A percentile compares a stretch with the other conserved stretches of the same genome.
phyloP scores from a whole-genome alignment of 257 asterid genomes.

The Primulina huaijiensis region DNA sequence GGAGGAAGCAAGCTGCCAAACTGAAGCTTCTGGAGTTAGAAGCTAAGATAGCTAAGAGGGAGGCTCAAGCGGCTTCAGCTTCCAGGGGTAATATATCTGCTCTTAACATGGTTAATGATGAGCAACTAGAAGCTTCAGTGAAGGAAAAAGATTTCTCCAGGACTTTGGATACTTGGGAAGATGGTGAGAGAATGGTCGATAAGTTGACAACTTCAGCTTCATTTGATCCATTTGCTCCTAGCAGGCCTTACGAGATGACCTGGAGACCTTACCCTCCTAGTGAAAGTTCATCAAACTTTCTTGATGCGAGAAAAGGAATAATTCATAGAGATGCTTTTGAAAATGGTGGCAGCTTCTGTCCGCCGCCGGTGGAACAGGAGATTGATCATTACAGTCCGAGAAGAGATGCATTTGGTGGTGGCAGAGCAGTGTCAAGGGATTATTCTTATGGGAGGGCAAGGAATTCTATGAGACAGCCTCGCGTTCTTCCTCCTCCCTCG shows the following conservation, averaged over 20 bases:
- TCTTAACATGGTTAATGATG: constrained; percentile 38
- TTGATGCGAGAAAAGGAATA: constrained; percentile 57
- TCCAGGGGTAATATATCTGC: constrained; percentile 36
- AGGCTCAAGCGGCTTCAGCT: constrained; percentile 46
- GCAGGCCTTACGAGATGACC: constrained; percentile 54
- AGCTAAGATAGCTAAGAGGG: constrained; percentile 83
- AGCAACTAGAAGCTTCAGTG: constrained; percentile 38
- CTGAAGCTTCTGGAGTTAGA: constrained; percentile 88
- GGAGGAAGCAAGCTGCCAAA: constrained; percentile 90
- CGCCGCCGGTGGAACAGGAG: constrained; percentile 51
- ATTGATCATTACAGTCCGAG: constrained; percentile 58
- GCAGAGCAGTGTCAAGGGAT: constrained; percentile 53
- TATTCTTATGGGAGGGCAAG: constrained; percentile 78
- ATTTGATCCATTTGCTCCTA: constrained; percentile 46
- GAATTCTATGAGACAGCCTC: constrained; percentile 87
- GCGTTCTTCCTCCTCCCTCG: constrained; percentile 88
- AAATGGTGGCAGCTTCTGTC: constrained; percentile 42
- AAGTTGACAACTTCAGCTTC: constrained; percentile 49
- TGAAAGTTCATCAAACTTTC: constrained; percentile 52
- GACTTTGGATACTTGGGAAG: constrained; percentile 78
- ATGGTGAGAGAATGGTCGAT: constrained; percentile 75
- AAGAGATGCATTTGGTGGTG: constrained; percentile 55
- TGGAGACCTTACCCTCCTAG: constrained; percentile 48
- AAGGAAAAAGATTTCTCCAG: constrained; percentile 47
- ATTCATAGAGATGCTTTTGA: constrained; percentile 64